Evolutionary conservation across 148 eudicot species (phyloP), one percentile per base, ranked within the genome.

Genomic region (Limonium bicolor): DNA sequence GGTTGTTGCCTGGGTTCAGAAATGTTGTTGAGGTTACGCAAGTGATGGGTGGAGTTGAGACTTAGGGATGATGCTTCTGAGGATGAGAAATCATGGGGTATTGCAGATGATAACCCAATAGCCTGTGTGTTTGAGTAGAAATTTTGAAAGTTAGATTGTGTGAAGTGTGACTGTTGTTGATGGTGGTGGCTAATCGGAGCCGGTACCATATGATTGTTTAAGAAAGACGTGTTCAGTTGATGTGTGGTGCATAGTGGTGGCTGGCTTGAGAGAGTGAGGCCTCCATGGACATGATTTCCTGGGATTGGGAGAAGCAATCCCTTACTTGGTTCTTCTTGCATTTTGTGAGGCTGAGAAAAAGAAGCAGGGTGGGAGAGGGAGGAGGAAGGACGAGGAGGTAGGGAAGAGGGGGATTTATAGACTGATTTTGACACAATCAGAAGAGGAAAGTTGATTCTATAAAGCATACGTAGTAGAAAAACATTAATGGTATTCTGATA

Each of bases 241-340:
- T 29, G 19, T 14, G 24, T 28, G 48, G 45, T 1, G 9, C 20
- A 41, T 11, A 6, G 6, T 3, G 38, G 17, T 19, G 3, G 33
- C 4, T 2, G 7, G 33, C 12, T 29, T 29, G 33, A n/a, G 12
- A 29, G 33, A 8, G 1, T n/a, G 3, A 29, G 7, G 45, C 16
- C 48, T 43, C 30, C 48, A 43, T 43, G 31, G 30, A 24, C 7
- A n/a, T 31, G 19, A 43, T 28, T 31, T 43, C 16, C 18, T 8
- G 48, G 48, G 31, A 25, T 43, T 19, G 24, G 48, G 19, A 43
- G 19, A 24, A 43, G 8, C n/a, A n/a, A n/a, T 14, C 31, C 48
- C 29, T 14, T 43, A 31, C 27, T 25, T 2, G 48, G 11, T 43
- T 43, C 48, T 8, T 43, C 30, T 13, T 43, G 48, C 48, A 43